Conservation (phyloP, 768 basidiomycete genomes). For the Leucogyrophana mollusca region DNA sequence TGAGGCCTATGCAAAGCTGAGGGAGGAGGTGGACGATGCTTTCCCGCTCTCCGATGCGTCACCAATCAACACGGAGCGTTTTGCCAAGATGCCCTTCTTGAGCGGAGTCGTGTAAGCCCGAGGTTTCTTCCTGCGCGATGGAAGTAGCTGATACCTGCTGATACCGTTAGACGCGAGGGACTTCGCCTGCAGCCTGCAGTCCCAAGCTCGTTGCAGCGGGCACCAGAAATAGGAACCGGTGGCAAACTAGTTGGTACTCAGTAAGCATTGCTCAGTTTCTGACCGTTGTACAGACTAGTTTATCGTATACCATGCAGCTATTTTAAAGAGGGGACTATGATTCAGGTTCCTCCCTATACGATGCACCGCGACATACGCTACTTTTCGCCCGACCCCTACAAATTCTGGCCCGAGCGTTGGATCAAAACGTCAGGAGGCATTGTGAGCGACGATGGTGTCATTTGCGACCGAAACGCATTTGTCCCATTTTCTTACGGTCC, state of each 20-base stretch:
- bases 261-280: background rate
- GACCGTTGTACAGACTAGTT: too few species aligned
- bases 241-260: conserved; percentile 22
- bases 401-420: conserved; percentile 38
- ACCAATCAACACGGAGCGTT: too few species aligned
- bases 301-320: conserved; percentile 2
- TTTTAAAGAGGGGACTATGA: too few species aligned
- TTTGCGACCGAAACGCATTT: conserved; percentile 26
- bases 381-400: conserved; percentile 37
- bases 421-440: conserved; percentile 12
- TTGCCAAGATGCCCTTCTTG: conserved; percentile 27
- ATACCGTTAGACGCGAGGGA: conserved; percentile 33
- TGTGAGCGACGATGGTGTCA: background rate
- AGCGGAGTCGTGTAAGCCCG: conserved; percentile 31
- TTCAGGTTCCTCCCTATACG: background rate
- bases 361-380: conserved; percentile 40
- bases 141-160: background rate
- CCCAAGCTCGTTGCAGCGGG: conserved; percentile 36
- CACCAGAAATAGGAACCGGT: conserved; percentile 22
- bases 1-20: conserved; percentile 17
- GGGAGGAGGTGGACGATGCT: conserved; percentile 22
- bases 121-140: too few species aligned
- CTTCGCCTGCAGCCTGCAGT: conserved; percentile 40
- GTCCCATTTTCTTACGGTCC: conserved; percentile 43
- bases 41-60: conserved; percentile 12